These are phyloP conservation scores for Jackrogersella minutella DNA, from an alignment of 495 filamentous ascomycete species.

Conservation along the genomic window DNA sequence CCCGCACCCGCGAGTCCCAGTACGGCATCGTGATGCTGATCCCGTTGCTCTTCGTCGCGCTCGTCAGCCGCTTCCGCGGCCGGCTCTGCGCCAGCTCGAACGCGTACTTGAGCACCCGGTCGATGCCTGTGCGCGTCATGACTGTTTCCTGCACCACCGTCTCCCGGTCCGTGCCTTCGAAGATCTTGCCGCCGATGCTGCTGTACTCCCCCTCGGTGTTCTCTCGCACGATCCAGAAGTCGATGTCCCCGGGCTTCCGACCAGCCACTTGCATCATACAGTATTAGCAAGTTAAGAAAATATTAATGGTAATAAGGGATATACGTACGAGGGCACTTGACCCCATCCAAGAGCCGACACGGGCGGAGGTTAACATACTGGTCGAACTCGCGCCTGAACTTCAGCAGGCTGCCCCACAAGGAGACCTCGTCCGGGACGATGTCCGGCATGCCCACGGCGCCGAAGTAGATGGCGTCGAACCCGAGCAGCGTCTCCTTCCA, in stretches of 20 bases:
- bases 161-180: slow-evolving; percentile 71
- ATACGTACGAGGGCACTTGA: slow-evolving; percentile 60
- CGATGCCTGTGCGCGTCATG: slow-evolving; percentile 79
- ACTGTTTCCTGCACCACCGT: slow-evolving; percentile 69
- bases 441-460: slow-evolving; percentile 46
- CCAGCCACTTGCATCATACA: slow-evolving; percentile 50
- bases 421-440: slow-evolving; percentile 44
- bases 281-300: neutral
- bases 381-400: slow-evolving; percentile 80
- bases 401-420: slow-evolving; percentile 67
- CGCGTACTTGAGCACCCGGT: slow-evolving; percentile 77
- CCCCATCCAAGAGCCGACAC: slow-evolving; percentile 79
- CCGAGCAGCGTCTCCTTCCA: slow-evolving; percentile 39
- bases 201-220: slow-evolving; percentile 88
- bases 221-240: slow-evolving; percentile 89
- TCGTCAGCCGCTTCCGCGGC: slow-evolving; percentile 76
- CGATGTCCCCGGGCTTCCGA: slow-evolving; percentile 70
- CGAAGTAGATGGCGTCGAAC: slow-evolving; percentile 49
- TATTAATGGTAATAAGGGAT: neutral
- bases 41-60: slow-evolving; percentile 85
- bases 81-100: slow-evolving; percentile 77
- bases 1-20: slow-evolving; percentile 76
- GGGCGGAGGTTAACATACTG: slow-evolving; percentile 88
- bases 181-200: slow-evolving; percentile 46
- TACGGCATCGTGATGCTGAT: slow-evolving; percentile 75